phyloP scores from a whole-genome alignment of 2,329 filamentous ascomycete species.

The Keithomyces neogunnii region DNA sequence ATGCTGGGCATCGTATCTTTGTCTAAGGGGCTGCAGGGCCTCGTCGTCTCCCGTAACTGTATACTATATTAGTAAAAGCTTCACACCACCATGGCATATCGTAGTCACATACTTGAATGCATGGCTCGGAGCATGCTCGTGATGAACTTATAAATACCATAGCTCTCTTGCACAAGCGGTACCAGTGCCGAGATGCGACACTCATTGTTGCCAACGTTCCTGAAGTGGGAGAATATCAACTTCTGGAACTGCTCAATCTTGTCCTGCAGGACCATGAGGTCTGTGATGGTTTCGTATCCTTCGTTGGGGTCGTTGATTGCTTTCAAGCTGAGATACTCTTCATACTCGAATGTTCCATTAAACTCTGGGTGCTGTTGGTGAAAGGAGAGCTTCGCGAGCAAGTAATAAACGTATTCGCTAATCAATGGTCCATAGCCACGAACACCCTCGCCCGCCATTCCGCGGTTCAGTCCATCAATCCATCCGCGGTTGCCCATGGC shows the following conservation, averaged over 20 bases:
- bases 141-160: constrained; percentile 99
- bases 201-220: constrained; percentile 85
- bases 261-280: constrained; percentile 93
- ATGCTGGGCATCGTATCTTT: constrained; percentile 90
- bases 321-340: constrained; percentile 97
- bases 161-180: constrained; percentile 91
- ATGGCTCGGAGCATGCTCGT: constrained; percentile 98
- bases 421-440: constrained; percentile 89
- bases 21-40: constrained; percentile 77
- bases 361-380: constrained; percentile 96
- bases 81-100: not conserved
- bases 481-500: constrained; percentile 82
- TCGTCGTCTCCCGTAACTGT: constrained; percentile 86
- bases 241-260: constrained; percentile 99
- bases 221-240: constrained; percentile 94
- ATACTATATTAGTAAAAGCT: constrained; percentile 12
- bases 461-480: constrained; percentile 86
- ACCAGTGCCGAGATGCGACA: constrained; percentile 92
- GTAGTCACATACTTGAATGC: constrained; percentile 66
- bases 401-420: constrained; percentile 91
- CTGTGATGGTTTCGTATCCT: constrained; percentile 91
- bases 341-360: constrained; percentile 97
- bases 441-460: constrained; percentile 73
- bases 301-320: constrained; percentile 98
- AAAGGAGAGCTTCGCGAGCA: constrained; percentile 91